Base-by-base conservation (phyloP, 441 rosid genomes). In the Raphanus hybrid region DNA sequence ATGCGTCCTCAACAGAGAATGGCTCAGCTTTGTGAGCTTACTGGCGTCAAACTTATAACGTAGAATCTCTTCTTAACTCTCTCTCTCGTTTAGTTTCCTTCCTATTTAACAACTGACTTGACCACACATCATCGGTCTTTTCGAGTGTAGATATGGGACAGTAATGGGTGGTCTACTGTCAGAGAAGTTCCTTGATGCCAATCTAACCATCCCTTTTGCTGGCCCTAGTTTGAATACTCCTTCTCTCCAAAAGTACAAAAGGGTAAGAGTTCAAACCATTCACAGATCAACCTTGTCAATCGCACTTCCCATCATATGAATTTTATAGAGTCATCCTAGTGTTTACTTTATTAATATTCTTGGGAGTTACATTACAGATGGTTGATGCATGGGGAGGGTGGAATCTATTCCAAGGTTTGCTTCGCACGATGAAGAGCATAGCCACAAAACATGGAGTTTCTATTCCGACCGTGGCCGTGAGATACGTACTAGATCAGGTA, bases 371-470 rank as follows among this genome's bases (percentile, higher is more conserved):
- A 48, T 73, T 63, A 71, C 87, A 94, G 98, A 91, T 92, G 96
- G 90, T 91, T 78, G 98, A 94, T 89, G 92, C 97, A 8, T 93
- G 97, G 97, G 99, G 99, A 88, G 97, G 94, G 57, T 95, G 99
- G 99, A 71, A 84, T 82, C 90, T 79, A 34, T 95, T 95, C 83
- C 99, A 95, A 88, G 84, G 68, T 68, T 74, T 95, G 81, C 92
- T 92, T 73, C 80, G 82, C 82, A 89, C 95, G 0, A 89, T 92
- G 39, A 95, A 92, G 72, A 81, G 59, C 20, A 72, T 95, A 84
- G 90, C 96, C 43, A 39, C 89, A 55, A 95, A 93, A 81, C 99
- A 95, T 59, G 93, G 95, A 26, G 96, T 91, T 77, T 86, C 94
- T 37, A 95, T 95, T 76, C 93, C 99, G 5, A 84, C 90, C 14